Conservation (phyloP, 305 asterid species). For the Nicotiana rustica region DNA sequence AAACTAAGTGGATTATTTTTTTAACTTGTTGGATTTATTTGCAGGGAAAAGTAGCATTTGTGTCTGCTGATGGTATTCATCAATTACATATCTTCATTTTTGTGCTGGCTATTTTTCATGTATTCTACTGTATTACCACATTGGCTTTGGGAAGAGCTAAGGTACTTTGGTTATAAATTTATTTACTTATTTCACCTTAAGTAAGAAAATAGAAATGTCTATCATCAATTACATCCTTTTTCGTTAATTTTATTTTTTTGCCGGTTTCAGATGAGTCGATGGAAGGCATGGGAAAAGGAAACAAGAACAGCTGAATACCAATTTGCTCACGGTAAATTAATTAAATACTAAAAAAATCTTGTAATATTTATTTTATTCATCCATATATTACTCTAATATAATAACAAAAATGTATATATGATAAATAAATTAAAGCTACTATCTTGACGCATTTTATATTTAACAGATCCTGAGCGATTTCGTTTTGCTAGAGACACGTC, state of each 20-base stretch:
- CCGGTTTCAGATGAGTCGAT: slow-evolving; percentile 67
- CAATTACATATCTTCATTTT: slow-evolving; percentile 86
- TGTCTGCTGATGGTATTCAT: slow-evolving; percentile 74
- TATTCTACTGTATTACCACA: slow-evolving; percentile 73
- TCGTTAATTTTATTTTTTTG: neutral
- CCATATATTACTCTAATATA: neutral
- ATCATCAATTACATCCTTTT: neutral
- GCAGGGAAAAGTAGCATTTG: slow-evolving; percentile 82
- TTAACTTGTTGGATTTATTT: neutral
- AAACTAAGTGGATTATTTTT: neutral
- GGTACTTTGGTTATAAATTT: slow-evolving; percentile 44
- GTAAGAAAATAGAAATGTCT: too few relatives aligned
- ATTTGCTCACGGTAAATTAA: slow-evolving; percentile 60
- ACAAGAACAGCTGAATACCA: slow-evolving; percentile 74
- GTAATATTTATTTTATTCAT: neutral
- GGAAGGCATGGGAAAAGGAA: slow-evolving; percentile 87
- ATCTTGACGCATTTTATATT: neutral
- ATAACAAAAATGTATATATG: neutral
- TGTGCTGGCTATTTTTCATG: slow-evolving; percentile 79
- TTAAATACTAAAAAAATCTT: too few relatives aligned
- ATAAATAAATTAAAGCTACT: neutral
- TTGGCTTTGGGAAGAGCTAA: slow-evolving; percentile 76
- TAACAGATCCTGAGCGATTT: slow-evolving; percentile 82
- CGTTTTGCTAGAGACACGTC: slow-evolving; percentile 90
- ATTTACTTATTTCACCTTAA: neutral